Base-by-base conservation (phyloP, 1,284 basidiomycete species). In the Irpex sp. region DNA sequence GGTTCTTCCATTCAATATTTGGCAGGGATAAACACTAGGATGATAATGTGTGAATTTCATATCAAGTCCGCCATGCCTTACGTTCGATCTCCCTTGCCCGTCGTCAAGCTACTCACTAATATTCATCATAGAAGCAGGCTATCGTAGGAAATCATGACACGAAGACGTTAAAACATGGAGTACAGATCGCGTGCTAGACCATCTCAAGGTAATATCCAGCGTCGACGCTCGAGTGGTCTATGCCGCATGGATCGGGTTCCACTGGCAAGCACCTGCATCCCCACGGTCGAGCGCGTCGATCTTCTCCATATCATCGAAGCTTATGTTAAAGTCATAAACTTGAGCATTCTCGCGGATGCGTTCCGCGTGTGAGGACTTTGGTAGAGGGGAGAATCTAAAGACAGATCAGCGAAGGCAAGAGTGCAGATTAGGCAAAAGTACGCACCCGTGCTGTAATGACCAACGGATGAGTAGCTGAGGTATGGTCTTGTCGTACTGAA, bases 381-480 rank as follows among this genome's bases (percentile, higher is more conserved):
- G 85, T 4, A 87, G 72, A 0, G 82, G 81, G 5, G 81, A 74
- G 69, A 76, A 82, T 2, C 82, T 83, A 59, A 1, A 15, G 11
- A 5, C 6, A 9, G 19, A 17, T 51, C 26, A 38, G 5, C 6
- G 34, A 13, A n/a, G 2, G 31, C 9, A 19, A 36, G 21, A 31
- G 51, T 36, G 21, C 26, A n/a, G 11, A 55, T 37, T 3, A 26
- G 5, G 26, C 48, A 55, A 47, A n/a, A 61, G 1, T 60, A 44
- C 67, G 34, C 51, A 73, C 82, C 70, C 69, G 58, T 81, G 83
- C 70, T 91, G 89, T 48, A 92, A 72, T 11, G 85, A 86, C 89
- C 89, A 91, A 4, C 89, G 79, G 54, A 92, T 76, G 60, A 91
- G 77, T 17, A 92, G 77, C 67, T 90, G 89, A 0, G 86, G 82